A percentile compares a stretch with the other conserved stretches of the same genome.
These are phyloP conservation scores for Colletotrichum sp. DNA, from an alignment of 2,329 filamentous ascomycete genomes.

Conservation along the genomic window DNA sequence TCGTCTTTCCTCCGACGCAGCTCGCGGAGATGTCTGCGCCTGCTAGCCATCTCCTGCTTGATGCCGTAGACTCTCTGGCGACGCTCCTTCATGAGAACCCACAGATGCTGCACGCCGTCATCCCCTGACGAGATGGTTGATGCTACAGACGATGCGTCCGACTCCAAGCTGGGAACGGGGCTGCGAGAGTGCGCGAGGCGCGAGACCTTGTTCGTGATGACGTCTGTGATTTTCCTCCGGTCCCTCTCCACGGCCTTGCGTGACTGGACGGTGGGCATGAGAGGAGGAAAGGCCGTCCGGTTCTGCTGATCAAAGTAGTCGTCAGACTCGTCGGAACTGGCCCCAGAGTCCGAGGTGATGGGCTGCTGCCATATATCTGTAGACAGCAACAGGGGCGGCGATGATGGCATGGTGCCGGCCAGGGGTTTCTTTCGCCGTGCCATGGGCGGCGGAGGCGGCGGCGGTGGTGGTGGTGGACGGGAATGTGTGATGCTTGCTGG, in stretches of 20 bases:
- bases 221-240: constrained; percentile 26
- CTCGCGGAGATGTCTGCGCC: constrained; percentile 34
- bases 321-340: not conserved
- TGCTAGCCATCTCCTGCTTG: constrained; percentile 35
- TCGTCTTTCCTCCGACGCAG: constrained; percentile 37
- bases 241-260: not conserved
- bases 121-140: constrained; percentile 16
- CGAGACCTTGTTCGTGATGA: constrained; percentile 39
- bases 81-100: constrained; percentile 40
- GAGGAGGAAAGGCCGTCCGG: constrained; percentile 7
- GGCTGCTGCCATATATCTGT: not conserved
- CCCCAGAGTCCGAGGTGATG: not conserved
- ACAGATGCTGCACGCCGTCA: constrained; percentile 37
- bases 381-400: not conserved
- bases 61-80: constrained; percentile 32
- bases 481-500: not conserved
- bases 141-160: constrained; percentile 5
- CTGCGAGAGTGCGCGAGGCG: constrained; percentile 32
- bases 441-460: not conserved
- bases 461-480: not conserved
- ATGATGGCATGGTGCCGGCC: not conserved
- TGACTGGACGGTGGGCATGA: constrained; percentile 14
- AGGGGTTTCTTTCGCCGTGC: not conserved
- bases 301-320: constrained; percentile 12
- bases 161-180: constrained; percentile 13